phyloP scores from a whole-genome alignment of 768 basidiomycete genomes.

The Boletales sp. region DNA sequence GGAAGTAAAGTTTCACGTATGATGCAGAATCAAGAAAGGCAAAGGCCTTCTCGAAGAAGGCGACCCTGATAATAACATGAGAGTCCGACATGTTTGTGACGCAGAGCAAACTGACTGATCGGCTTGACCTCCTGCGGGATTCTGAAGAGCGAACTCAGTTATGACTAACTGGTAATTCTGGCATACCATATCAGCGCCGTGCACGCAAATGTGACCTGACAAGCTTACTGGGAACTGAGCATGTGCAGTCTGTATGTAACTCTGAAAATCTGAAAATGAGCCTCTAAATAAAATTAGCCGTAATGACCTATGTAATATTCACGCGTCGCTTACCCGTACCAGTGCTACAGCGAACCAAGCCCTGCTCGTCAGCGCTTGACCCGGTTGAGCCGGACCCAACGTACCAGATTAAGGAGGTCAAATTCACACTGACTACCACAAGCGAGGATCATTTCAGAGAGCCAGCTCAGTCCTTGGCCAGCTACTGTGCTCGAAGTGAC shows the following conservation, averaged over 20 bases:
- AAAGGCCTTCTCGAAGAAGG: slow-evolving; percentile 33
- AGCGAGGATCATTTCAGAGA: slow-evolving; percentile 32
- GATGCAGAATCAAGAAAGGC: slow-evolving; percentile 31
- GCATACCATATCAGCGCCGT: slow-evolving; percentile 1
- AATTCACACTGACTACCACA: slow-evolving; percentile 34
- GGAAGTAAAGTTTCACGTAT: slow-evolving; percentile 36
- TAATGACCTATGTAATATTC: background rate
- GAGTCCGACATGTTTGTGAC: background rate
- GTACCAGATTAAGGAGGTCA: slow-evolving; percentile 34
- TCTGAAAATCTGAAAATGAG: slow-evolving; percentile 28
- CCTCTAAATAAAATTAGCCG: slow-evolving; percentile 14
- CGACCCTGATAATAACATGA: slow-evolving; percentile 18
- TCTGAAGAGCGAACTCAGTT: slow-evolving; percentile 32
- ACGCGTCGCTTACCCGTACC: slow-evolving; percentile 24
- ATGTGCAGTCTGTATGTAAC: slow-evolving; percentile 24
- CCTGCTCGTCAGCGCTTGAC: background rate
- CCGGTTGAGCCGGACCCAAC: background rate
- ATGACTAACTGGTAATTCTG: slow-evolving; percentile 26
- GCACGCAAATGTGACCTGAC: too few species aligned
- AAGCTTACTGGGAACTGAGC: slow-evolving; percentile 25
- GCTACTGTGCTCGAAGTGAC: slow-evolving; percentile 31
- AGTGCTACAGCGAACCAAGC: slow-evolving; percentile 14
- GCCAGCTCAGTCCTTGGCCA: slow-evolving; percentile 35
- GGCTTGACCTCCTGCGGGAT: slow-evolving; percentile 29
- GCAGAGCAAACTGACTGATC: slow-evolving; percentile 22